Conservation (phyloP, 108 stramenopile genomes). For the Cyclotella distinguenda region DNA sequence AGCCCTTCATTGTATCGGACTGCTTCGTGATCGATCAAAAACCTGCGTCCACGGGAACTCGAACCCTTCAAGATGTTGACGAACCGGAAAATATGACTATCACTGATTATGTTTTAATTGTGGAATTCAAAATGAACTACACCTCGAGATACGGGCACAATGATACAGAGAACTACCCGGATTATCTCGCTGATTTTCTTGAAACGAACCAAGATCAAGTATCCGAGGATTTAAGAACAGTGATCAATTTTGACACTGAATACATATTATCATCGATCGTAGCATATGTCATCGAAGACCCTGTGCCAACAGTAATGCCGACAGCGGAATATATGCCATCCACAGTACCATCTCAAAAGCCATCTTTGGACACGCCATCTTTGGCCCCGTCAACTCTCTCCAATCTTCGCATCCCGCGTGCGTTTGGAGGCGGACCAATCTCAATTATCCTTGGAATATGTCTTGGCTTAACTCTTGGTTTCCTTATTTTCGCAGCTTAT, state of each 20-base stretch:
- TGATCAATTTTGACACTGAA: background rate
- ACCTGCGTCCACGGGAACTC: background rate
- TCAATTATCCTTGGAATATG: no score
- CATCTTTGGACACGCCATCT: no score
- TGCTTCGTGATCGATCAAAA: conserved; percentile 3
- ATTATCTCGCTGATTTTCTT: conserved; percentile 8
- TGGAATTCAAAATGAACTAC: conserved; percentile 18
- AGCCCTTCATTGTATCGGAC: conserved; percentile 9
- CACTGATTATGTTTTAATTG: background rate
- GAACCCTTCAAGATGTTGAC: background rate
- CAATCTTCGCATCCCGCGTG: no score
- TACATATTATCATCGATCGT: background rate
- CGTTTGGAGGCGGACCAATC: no score
- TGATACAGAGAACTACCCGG: conserved; percentile 10
- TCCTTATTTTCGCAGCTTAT: no score
- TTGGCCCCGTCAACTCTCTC: no score
- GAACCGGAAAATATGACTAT: background rate
- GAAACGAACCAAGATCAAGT: background rate
- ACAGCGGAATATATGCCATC: no score
- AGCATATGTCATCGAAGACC: no score
- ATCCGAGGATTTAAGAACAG: background rate
- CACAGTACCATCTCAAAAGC: no score
- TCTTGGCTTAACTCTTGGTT: no score
- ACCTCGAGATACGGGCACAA: conserved; percentile 17
- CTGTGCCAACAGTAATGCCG: no score